These are phyloP conservation scores for Scleroderma citrinum DNA, from an alignment of 768 basidiomycete genomes.

Conservation along the genomic window DNA sequence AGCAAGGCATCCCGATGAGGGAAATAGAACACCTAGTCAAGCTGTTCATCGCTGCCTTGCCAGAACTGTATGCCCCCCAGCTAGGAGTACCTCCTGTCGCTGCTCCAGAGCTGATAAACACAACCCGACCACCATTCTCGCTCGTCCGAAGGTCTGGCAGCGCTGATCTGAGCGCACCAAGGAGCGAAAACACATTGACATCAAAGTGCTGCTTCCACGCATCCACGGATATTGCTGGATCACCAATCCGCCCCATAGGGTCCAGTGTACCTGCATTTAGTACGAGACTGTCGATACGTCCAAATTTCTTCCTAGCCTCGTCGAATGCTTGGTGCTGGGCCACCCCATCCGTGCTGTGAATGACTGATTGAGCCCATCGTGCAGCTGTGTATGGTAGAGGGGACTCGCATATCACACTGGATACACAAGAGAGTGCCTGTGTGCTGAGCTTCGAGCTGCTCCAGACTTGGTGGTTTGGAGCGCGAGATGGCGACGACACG, in stretches of 20 bases:
- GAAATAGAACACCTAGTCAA: slow-evolving; percentile 53
- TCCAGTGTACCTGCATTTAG: slow-evolving; percentile 81
- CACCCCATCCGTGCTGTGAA: slow-evolving; percentile 50
- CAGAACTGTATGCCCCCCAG: slow-evolving; percentile 80
- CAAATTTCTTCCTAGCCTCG: slow-evolving; percentile 46
- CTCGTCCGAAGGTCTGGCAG: slow-evolving; percentile 67
- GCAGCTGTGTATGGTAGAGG: not conserved
- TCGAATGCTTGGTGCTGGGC: slow-evolving; percentile 52
- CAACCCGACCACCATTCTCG: slow-evolving; percentile 52
- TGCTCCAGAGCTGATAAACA: slow-evolving; percentile 85
- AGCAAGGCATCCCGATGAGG: not conserved
- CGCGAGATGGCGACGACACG: slow-evolving; percentile 77
- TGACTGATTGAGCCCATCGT: not conserved
- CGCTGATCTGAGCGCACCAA: slow-evolving; percentile 60
- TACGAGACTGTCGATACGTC: slow-evolving; percentile 68
- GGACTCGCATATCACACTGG: slow-evolving; percentile 72
- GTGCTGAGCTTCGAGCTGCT: slow-evolving; percentile 39
- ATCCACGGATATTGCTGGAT: slow-evolving; percentile 42
- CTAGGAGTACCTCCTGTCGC: slow-evolving; percentile 59
- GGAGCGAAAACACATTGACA: slow-evolving; percentile 82
- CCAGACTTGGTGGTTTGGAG: slow-evolving; percentile 58
- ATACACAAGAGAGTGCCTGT: slow-evolving; percentile 42
- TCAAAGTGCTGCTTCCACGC: slow-evolving; percentile 73
- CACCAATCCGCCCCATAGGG: slow-evolving; percentile 57
- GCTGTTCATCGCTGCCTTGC: slow-evolving; percentile 88